Evolutionary conservation across 306 rosid genomes (phyloP).

Genomic region (Quercus glauca): DNA sequence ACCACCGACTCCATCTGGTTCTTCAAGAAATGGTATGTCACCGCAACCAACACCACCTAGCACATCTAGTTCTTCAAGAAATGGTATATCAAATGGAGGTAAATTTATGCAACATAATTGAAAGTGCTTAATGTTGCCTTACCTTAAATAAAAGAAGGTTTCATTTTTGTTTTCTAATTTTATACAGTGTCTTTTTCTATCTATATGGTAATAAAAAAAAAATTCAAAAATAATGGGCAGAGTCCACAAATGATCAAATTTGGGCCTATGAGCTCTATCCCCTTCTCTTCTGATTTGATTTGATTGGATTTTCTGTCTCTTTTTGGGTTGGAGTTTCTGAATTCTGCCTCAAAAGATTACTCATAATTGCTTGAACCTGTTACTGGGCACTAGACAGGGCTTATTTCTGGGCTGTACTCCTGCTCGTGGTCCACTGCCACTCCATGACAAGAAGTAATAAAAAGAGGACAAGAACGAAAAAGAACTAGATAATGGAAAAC

Average conservation of each 20-base stretch:
- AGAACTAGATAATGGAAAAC: too few relatives aligned
- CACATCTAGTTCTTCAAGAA: constrained; percentile 3
- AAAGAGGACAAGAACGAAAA: too few relatives aligned
- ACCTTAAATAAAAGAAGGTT: background rate
- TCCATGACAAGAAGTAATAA: too few relatives aligned
- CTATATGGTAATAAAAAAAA: background rate
- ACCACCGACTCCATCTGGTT: background rate
- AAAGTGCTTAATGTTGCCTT: background rate
- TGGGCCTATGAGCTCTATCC: background rate
- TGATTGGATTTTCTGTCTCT: background rate
- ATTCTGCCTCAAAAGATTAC: background rate
- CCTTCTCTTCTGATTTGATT: background rate
- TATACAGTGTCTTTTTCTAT: background rate
- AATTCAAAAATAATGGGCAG: background rate
- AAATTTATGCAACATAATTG: background rate
- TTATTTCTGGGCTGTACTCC: background rate
- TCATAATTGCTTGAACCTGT: too few relatives aligned
- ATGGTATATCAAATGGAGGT: background rate
- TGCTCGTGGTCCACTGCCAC: background rate
- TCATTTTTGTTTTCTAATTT: background rate
- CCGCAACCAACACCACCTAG: background rate
- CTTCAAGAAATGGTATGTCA: constrained; percentile 22
- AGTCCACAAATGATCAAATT: background rate
- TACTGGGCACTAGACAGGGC: background rate
- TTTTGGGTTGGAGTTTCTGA: too few relatives aligned